Percentiles rank a stretch among this genome's conserved stretches.
Conservation (phyloP, 2,329 filamentous ascomycete species). For the Chlorencoelia australis region DNA sequence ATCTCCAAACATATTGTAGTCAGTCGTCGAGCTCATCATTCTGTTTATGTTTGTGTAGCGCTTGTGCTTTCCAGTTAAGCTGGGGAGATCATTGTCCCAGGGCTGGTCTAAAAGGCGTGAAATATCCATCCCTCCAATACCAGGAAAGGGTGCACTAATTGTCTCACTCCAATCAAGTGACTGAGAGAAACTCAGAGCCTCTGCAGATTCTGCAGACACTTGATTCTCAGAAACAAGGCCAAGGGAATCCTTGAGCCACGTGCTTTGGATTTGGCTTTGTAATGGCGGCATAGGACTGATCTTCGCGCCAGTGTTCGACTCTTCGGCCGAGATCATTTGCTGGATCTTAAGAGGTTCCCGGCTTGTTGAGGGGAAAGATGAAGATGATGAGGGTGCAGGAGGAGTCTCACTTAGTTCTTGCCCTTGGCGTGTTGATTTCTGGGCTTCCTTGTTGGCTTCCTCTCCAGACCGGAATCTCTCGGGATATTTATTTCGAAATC, state of each 20-base stretch:
- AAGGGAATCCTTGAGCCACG: conserved; percentile 13
- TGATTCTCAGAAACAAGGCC: conserved; percentile 14
- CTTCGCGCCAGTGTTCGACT: conserved; percentile 8
- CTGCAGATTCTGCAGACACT: conserved; percentile 18
- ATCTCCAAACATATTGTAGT: too few species aligned
- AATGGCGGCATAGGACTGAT: conserved; percentile 7
- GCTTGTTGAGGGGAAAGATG: conserved; percentile 11
- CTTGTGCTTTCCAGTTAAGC: conserved; percentile 1
- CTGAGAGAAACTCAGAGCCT: conserved; percentile 29
- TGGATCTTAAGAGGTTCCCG: conserved; percentile 22
- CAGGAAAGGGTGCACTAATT: conserved; percentile 31
- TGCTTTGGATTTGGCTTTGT: conserved; percentile 8
- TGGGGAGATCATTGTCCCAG: too few species aligned
- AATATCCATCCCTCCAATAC: conserved; percentile 50
- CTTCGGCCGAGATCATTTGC: conserved; percentile 20
- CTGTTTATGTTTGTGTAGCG: too few species aligned
- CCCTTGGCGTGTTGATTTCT: background rate
- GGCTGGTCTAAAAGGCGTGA: conserved; percentile 34
- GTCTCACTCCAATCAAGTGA: conserved; percentile 37
- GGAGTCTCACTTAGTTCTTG: conserved; percentile 1
- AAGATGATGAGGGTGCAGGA: conserved; percentile 2
- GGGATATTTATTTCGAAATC: conserved; percentile 54
- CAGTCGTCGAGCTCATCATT: too few species aligned
- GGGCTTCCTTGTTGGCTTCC: background rate
- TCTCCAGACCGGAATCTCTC: conserved; percentile 35